phyloP scores from a whole-genome alignment of 306 rosid genomes.

The cucumber (Cucumis sativus) region Cucumber_9930_V3 NC_026656.2:14329501-14330000 shows the following conservation, averaged over 20 bases:
- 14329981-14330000: neutral
- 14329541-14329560: neutral
- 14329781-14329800: constrained; percentile 97
- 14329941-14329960: neutral
- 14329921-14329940: neutral
- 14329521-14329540: neutral
- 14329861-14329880: constrained; percentile 48
- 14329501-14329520: neutral
- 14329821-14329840: constrained; percentile 64
- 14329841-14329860: constrained; percentile 95
- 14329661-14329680: constrained; percentile 41
- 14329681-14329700: constrained; percentile 44
- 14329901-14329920: neutral
- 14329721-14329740: constrained; percentile 48
- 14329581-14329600: neutral
- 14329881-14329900: constrained; percentile 9
- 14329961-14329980: neutral
- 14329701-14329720: constrained; percentile 51
- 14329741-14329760: constrained; percentile 47
- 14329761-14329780: constrained; percentile 78
- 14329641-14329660: constrained; percentile 49
- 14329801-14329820: constrained; percentile 76
- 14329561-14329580: neutral
- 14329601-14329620: neutral
- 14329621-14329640: constrained; percentile 8